phyloP scores from a whole-genome alignment of 352 stramenopile species.

The Pythium periplocum region DNA sequence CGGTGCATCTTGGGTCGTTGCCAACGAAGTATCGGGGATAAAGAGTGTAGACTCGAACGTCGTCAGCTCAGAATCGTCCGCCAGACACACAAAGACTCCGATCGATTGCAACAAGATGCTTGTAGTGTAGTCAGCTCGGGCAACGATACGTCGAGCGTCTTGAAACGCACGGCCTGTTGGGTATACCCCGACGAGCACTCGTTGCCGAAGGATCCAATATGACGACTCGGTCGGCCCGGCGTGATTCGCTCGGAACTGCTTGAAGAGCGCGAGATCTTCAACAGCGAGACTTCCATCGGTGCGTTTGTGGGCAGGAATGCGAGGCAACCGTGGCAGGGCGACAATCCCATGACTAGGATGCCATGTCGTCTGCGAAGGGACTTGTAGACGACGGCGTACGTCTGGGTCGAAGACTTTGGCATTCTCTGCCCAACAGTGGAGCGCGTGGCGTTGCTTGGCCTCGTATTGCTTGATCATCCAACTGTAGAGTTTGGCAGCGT shows the following conservation, averaged over 20 bases:
- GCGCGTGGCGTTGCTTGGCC: slow-evolving; percentile 16
- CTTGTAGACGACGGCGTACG: too few relatives aligned
- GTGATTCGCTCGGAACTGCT: slow-evolving; percentile 64
- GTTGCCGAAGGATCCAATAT: slow-evolving; percentile 62
- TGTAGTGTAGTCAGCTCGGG: slow-evolving; percentile 45
- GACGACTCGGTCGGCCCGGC: slow-evolving; percentile 56
- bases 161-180: slow-evolving; percentile 41
- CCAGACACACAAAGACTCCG: slow-evolving; percentile 62
- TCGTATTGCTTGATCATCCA: slow-evolving; percentile 32
- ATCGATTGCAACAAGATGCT: slow-evolving; percentile 62
- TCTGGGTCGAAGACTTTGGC: slow-evolving; percentile 5
- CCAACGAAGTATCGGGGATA: background rate
- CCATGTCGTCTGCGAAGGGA: slow-evolving; percentile 25
- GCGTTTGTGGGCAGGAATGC: slow-evolving; percentile 23
- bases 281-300: slow-evolving; percentile 38
- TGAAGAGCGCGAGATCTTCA: slow-evolving; percentile 52
- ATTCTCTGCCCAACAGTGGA: slow-evolving; percentile 24
- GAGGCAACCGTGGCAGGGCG: slow-evolving; percentile 46
- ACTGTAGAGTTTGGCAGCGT: slow-evolving; percentile 37
- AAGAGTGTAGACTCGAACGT: slow-evolving; percentile 9
- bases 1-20: background rate
- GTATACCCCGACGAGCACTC: slow-evolving; percentile 52
- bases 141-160: slow-evolving; percentile 35
- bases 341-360: slow-evolving; percentile 66
- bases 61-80: slow-evolving; percentile 32